Percentiles rank a stretch among this genome's conserved stretches.
Evolutionary conservation across 2,329 filamentous ascomycete genomes (phyloP).

Genomic region (Exophiala sp.): DNA sequence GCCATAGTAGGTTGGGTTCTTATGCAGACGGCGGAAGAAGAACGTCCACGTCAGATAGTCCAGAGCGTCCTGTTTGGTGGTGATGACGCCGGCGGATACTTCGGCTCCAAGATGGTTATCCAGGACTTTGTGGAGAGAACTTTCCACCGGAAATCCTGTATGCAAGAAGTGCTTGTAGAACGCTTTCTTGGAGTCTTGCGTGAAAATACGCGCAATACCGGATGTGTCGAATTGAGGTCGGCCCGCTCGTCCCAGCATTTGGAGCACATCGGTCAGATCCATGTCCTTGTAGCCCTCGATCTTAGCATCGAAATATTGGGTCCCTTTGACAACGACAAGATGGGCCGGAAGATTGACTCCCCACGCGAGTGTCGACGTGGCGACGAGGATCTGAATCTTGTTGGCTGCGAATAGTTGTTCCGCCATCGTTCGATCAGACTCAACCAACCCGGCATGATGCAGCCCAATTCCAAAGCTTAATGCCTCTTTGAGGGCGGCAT

Average conservation of each 20-base stretch:
- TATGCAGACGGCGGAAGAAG: conserved; percentile 94
- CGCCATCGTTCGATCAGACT: conserved; percentile 82
- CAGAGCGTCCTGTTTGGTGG: conserved; percentile 91
- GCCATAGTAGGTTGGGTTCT: conserved; percentile 97
- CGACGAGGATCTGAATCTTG: conserved; percentile 94
- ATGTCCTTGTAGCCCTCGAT: conserved; percentile 97
- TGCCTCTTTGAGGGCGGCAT: conserved; percentile 87
- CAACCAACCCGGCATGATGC: conserved; percentile 93
- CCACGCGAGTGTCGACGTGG: conserved; percentile 94
- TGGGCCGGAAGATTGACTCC: conserved; percentile 96
- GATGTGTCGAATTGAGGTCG: conserved; percentile 95
- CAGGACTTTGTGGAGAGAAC: conserved; percentile 87
- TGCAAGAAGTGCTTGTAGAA: conserved; percentile 99
- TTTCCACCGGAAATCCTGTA: conserved; percentile 95
- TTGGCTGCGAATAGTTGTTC: conserved; percentile 96
- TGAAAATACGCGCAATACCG: conserved; percentile 94
- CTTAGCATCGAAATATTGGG: conserved; percentile 96
- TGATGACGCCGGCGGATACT: conserved; percentile 84
- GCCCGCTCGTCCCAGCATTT: conserved; percentile 94
- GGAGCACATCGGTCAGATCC: conserved; percentile 94
- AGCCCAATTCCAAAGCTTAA: conserved; percentile 94
- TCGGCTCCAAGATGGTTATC: conserved; percentile 97
- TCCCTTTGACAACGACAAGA: conserved; percentile 94
- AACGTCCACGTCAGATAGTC: conserved; percentile 99
- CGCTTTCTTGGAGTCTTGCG: conserved; percentile 93